These are phyloP conservation scores for Chlorella sp. DNA, from an alignment of 139 green algal species.

Conservation along the genomic window DNA sequence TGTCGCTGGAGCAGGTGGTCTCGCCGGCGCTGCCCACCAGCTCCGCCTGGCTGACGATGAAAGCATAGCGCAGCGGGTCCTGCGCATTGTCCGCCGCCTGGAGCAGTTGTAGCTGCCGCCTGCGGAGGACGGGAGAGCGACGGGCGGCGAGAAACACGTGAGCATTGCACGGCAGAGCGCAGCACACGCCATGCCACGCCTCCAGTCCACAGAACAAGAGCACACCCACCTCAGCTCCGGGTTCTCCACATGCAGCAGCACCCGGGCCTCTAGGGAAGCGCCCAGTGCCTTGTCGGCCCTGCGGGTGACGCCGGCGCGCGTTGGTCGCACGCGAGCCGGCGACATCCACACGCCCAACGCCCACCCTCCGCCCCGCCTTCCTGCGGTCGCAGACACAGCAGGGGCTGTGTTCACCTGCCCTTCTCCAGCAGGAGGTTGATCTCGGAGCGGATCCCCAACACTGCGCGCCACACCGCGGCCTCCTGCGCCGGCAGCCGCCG, in stretches of 20 bases:
- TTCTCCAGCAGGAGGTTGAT: slow-evolving; percentile 84
- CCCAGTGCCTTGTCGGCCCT: slow-evolving; percentile 75
- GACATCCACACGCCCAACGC: too few relatives aligned
- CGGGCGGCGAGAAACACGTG: too few relatives aligned
- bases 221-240: slow-evolving; percentile 29
- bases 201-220: too few relatives aligned
- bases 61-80: slow-evolving; percentile 83
- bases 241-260: slow-evolving; percentile 73
- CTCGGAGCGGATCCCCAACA: slow-evolving; percentile 64
- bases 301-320: too few relatives aligned
- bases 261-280: slow-evolving; percentile 75
- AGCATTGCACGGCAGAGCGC: too few relatives aligned
- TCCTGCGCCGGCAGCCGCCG: slow-evolving; percentile 37
- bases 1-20: too few relatives aligned
- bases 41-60: slow-evolving; percentile 75
- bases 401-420: too few relatives aligned
- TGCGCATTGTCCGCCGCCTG: slow-evolving; percentile 61
- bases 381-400: too few relatives aligned
- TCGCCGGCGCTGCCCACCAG: slow-evolving; percentile 25
- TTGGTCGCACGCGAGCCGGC: too few relatives aligned
- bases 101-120: slow-evolving; percentile 55
- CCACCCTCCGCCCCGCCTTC: too few relatives aligned
- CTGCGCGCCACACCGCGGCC: slow-evolving; percentile 39
- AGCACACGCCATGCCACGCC: too few relatives aligned
- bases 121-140: too few relatives aligned